Percentiles rank a stretch among this genome's conserved stretches.
Evolutionary conservation across 805 yeast species (phyloP).

Genomic region (Starmera amethionina): DNA sequence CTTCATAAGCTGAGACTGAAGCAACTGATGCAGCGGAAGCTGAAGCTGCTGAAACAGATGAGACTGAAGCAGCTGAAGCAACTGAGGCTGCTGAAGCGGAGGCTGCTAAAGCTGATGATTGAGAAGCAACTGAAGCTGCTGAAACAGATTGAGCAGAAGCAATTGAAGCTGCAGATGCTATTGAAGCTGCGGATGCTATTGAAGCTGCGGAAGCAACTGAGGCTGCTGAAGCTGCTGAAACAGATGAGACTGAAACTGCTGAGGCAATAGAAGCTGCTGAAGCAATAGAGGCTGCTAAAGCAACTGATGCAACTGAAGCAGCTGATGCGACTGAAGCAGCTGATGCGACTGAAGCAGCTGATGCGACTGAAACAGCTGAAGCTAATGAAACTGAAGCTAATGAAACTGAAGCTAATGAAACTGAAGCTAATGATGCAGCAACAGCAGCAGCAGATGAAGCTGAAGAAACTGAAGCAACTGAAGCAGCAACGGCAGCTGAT

Average conservation of each 20-base stretch:
- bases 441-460: constrained; percentile 13
- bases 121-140: constrained; percentile 4
- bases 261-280: constrained; percentile 6
- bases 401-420: constrained; percentile 7
- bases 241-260: constrained; percentile 11
- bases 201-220: constrained; percentile 10
- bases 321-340: constrained; percentile 12
- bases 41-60: constrained; percentile 15
- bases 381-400: constrained; percentile 9
- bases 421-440: constrained; percentile 11
- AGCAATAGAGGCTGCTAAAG: constrained; percentile 5
- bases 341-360: constrained; percentile 16
- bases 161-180: constrained; percentile 13
- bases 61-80: constrained; percentile 9
- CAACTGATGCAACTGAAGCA: constrained; percentile 8
- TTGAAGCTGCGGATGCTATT: constrained; percentile 9
- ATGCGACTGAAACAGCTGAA: constrained; percentile 10
- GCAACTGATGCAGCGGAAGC: constrained; percentile 12
- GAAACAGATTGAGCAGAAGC: constrained; percentile 11
- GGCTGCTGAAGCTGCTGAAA: constrained; percentile 12
- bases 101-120: constrained; percentile 9
- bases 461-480: constrained; percentile 14
- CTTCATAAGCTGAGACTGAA: constrained; percentile 16
- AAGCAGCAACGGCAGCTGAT: constrained; percentile 14
- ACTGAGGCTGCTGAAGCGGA: constrained; percentile 3